Evolutionary conservation across 306 rosid species (phyloP), one percentile per base, ranked within the genome.

Genomic region (Chamaecrista fasciculata): DNA sequence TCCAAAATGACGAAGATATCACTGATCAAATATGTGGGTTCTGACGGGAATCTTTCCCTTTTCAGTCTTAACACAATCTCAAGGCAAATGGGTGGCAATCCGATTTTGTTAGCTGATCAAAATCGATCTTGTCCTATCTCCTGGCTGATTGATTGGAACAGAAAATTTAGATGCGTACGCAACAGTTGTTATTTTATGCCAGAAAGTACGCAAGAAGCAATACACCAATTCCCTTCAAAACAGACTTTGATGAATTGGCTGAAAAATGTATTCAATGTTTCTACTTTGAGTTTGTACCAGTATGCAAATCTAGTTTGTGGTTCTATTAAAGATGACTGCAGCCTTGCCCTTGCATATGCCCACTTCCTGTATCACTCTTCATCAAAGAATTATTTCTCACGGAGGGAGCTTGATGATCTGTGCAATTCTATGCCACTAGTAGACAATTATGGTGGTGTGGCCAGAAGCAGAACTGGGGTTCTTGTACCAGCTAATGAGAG

Each of bases 401-500:
- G 2, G 14, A 0, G 0, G 26, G 79, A 79, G 56, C 70, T 84
- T 48, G 6, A 16, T 28, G 0, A 0, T 14, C 25, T 92, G 40
- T 77, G 87, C 16, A 5, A 40, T 3, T 15, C 9, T 5, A 71
- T 87, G 89, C 96, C 97, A 0, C 84, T 92, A 7, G 76, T 92
- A 39, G 89, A 85, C 83, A 84, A 53, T 23, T 75, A 84, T n/a
- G 92, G 95, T 2, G 0, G 18, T 23, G 74, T 84, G 11, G 21
- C 2, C 5, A 36, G 16, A 25, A 0, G 24, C 20, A 43, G 82
- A 46, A 6, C 2, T 0, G 80, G 80, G 62, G 81, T 89, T 67
- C 79, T 87, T 50, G 81, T 89, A 18, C 97, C 96, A 3, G 90
- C 95, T 49, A 80, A 79, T 3, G 78, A 58, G 57, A 89, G 97